Conservation (phyloP, 768 basidiomycete species). For the Tricholoma bakamatsutake region DNA sequence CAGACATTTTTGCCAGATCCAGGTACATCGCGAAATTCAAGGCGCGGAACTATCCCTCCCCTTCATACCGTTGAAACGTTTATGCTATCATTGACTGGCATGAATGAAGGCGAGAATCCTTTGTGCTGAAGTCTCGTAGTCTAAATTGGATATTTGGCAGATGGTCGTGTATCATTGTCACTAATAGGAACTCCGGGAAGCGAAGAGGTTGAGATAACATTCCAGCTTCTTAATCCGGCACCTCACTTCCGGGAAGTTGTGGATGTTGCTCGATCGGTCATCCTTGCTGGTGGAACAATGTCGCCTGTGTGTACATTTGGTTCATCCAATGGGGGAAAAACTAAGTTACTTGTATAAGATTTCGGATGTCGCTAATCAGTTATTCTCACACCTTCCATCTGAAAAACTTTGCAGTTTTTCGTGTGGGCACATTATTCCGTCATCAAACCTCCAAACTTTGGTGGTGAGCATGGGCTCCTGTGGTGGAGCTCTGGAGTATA, state of each 20-base stretch:
- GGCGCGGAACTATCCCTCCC: slow-evolving; percentile 56
- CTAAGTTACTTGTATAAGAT: slow-evolving; percentile 44
- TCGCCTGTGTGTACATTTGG: slow-evolving; percentile 64
- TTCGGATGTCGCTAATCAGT: slow-evolving; percentile 76
- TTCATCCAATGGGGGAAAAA: background rate
- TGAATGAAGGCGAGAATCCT: slow-evolving; percentile 55
- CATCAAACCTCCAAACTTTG: slow-evolving; percentile 68
- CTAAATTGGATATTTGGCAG: slow-evolving; percentile 29
- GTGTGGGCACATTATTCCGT: slow-evolving; percentile 89
- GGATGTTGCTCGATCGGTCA: slow-evolving; percentile 72
- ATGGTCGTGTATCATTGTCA: slow-evolving; percentile 70
- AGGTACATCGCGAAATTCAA: slow-evolving; percentile 10
- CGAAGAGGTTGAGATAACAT: slow-evolving; percentile 66
- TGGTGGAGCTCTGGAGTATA: slow-evolving; percentile 75
- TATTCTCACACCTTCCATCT: slow-evolving; percentile 61
- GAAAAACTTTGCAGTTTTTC: slow-evolving; percentile 75
- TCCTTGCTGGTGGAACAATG: slow-evolving; percentile 97
- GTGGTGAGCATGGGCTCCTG: slow-evolving; percentile 71
- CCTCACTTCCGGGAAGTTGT: slow-evolving; percentile 83
- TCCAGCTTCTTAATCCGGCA: slow-evolving; percentile 89
- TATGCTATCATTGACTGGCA: slow-evolving; percentile 66
- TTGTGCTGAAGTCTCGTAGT: background rate
- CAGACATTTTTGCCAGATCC: background rate
- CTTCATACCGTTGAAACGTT: slow-evolving; percentile 79
- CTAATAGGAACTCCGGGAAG: slow-evolving; percentile 31